Evolutionary conservation across 352 stramenopile species (phyloP), one percentile per base, ranked within the genome.

Genomic region (Pythium scleroteichum): DNA sequence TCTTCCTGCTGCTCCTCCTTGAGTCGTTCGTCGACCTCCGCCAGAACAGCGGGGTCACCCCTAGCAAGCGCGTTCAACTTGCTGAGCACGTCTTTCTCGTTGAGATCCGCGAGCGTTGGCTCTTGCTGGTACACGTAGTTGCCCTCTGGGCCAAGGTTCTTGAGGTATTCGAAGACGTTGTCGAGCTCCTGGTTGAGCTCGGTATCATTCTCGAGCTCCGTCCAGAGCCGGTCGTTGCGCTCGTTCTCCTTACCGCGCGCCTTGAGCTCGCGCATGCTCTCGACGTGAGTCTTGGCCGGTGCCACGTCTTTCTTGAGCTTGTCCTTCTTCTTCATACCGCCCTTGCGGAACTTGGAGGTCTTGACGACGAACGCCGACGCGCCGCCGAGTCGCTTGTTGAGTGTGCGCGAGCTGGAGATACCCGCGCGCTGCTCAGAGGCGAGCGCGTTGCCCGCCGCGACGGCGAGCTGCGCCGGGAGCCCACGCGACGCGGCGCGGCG

Each of bases 91-190:
- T 91, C 79, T 12, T 71, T 42, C 45, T 87, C 72, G 47, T 93
- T 73, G 60, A 93, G 40, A 44, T 93, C 84, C 0, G 59, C 41
- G 7, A 93, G 71, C 40, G 72, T 86, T 51, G 76, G 68, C 47
- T 91, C 84, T 9, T 72, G 64, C 52, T 84, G 66, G 64, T 89
- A 93, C 20, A 88, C 55, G 64, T 93, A 91, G 41, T 89, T 72
- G 26, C 79, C 73, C 7, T 80, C 65, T 2, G 78, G 72, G 8
- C 84, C 84, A 0, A 81, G 74, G 46, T 85, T 85, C 52, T 87
- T 73, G 6, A 90, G 66, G 66, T 93, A 88, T 54, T 88, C 74
- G 46, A 85, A 88, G 3, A 84, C 79, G 5, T 74, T 69, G 64
- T 93, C 81, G 41, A 90, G 69, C 65, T 93, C 84, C 19, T 59